These are phyloP conservation scores for Ogataea salicorniae DNA, from an alignment of 805 yeast species.

Conservation along the genomic window DNA sequence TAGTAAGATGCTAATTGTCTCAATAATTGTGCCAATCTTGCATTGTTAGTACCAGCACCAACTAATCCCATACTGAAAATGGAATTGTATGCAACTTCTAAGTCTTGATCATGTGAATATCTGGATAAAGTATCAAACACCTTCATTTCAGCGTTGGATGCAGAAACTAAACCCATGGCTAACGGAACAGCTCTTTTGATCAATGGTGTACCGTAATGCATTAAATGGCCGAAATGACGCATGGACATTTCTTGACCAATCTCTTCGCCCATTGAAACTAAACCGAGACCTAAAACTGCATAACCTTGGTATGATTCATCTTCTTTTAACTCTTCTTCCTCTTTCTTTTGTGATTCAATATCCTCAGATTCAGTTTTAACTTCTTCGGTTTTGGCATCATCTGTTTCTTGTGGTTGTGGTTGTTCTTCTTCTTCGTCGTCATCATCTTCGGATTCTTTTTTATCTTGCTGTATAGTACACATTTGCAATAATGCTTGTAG, in stretches of 20 bases:
- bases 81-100: conserved; percentile 91
- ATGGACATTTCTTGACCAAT: conserved; percentile 96
- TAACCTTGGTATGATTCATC: conserved; percentile 71
- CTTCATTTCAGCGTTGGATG: conserved; percentile 94
- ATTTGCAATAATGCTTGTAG: conserved; percentile 87
- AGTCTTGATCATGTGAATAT: conserved; percentile 92
- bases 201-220: conserved; percentile 94
- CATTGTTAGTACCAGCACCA: conserved; percentile 98
- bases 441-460: conserved; percentile 54
- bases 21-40: conserved; percentile 91
- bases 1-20: conserved; percentile 94
- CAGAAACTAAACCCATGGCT: conserved; percentile 94
- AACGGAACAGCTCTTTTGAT: conserved; percentile 93
- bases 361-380: conserved; percentile 26
- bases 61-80: conserved; percentile 96
- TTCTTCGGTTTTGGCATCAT: conserved; percentile 52
- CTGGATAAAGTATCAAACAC: conserved; percentile 94
- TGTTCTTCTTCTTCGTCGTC: conserved; percentile 40
- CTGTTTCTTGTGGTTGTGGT: conserved; percentile 28
- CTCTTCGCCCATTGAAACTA: conserved; percentile 95
- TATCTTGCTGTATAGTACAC: conserved; percentile 68
- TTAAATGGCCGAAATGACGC: conserved; percentile 94
- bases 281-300: conserved; percentile 91
- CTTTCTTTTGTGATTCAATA: conserved; percentile 4
- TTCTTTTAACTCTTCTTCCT: conserved; percentile 32